These are phyloP conservation scores for Seminavis robusta DNA, from an alignment of 108 stramenopile genomes.

Conservation along the genomic window DNA sequence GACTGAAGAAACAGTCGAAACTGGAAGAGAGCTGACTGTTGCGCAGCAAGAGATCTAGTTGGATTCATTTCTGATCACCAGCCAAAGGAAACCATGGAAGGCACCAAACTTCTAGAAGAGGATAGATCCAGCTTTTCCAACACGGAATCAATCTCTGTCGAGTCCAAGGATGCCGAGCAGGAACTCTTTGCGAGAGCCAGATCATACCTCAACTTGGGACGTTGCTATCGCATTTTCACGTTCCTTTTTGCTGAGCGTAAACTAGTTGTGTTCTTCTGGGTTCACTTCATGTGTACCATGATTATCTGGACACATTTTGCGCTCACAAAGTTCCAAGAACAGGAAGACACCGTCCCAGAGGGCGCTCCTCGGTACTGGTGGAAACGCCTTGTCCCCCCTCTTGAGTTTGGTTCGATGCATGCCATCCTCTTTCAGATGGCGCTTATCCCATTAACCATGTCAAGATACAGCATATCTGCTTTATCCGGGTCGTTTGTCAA, in stretches of 20 bases:
- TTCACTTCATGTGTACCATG: constrained; percentile 15
- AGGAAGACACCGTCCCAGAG: constrained; percentile 23
- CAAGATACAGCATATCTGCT: constrained; percentile 26
- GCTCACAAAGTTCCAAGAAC: constrained; percentile 32
- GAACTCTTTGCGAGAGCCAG: too few species aligned
- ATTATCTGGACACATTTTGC: constrained; percentile 29
- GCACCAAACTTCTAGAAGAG: too few species aligned
- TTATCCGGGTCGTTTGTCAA: constrained; percentile 21
- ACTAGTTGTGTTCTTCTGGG: constrained; percentile 12
- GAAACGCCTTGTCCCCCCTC: constrained; percentile 30
- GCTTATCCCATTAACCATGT: constrained; percentile 46
- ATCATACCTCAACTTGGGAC: too few species aligned
- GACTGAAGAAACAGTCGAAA: too few species aligned
- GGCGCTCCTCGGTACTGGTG: constrained; percentile 32
- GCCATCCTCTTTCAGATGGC: constrained; percentile 53
- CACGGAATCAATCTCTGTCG: too few species aligned
- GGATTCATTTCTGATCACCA: too few species aligned
- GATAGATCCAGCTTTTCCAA: too few species aligned
- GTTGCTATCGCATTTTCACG: too few species aligned
- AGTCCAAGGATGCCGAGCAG: too few species aligned
- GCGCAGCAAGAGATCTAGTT: too few species aligned
- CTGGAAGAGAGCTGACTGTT: too few species aligned
- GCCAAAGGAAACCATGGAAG: too few species aligned
- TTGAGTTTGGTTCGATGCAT: constrained; percentile 54
- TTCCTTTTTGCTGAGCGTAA: constrained; percentile 25